Evolutionary conservation across 805 yeast genomes (phyloP), one percentile per base, ranked within the genome.

Genomic region (Wickerhamomyces chambardii): DNA sequence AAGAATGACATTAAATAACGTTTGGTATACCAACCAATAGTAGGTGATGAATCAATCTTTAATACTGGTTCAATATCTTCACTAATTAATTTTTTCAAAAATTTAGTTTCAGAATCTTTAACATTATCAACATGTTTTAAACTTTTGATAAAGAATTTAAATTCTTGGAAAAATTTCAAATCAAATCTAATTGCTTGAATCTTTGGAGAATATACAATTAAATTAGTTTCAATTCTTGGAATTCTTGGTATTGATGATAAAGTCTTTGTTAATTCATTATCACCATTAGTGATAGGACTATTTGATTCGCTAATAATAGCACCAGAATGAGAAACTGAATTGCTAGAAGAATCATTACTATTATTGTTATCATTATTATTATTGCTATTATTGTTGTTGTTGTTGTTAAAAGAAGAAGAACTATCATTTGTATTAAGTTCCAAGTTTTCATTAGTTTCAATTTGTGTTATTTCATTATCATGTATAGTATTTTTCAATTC

Each of bases 21-120:
- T 41, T 73, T 70, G 34, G 66, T 73, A 37, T 78, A 68, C 74
- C 78, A 78, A 19, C 79, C 66, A 34, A 79, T 55, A 15, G 80
- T 77, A 3, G 79, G 75, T 0, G 89, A 78, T 29, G 58, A 52
- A 39, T 81, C 89, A 18, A 83, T 56, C 42, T 75, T 70, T 28
- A 83, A 51, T 1, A 80, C 68, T 2, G 89, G 82, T 39, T 84
- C 95, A 31, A 90, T 67, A 50, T 90, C 98, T 43, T 86, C 94
- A 15, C 65, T 50, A 48, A 86, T 64, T 16, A 85, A 55, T 39
- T 72, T 69, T 43, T 78, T 77, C 54, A 82, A 75, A 47, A 80
- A 77, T 42, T 70, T 68, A 1, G 61, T 43, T 10, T 61, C 50
- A 6, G 70, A 58, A n/a, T 61, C 65, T 40, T 58, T 61, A 12